Evolutionary conservation across 768 basidiomycete genomes (phyloP), one percentile per base, ranked within the genome.

Genomic region (Daedaleopsis nitida): DNA sequence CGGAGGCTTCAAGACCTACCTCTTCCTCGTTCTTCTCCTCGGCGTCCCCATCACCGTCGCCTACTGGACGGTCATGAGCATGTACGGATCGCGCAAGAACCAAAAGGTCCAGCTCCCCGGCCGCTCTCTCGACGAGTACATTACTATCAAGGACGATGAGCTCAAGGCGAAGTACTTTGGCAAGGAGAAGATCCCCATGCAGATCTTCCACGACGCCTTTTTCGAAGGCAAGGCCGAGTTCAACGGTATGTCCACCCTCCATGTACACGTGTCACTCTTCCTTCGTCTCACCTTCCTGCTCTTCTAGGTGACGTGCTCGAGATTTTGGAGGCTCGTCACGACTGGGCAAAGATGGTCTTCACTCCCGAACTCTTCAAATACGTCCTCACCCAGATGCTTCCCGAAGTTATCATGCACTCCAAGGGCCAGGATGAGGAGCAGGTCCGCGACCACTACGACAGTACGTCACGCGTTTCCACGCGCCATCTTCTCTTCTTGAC

Each of bases 191-290:
- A 98, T 99, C 59, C 95, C 95, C 54, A 96, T 97, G 89, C 96
- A 99, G 77, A 77, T 91, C 66, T 96, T 97, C 82, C 89, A 98
- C 72, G 97, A 99, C 80, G 92, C 94, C 64, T 98, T 90, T 78
- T 98, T 99, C 73, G 94, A 96, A 52, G 89, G 89, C 52, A 98
- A 98, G 78, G 86, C 96, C 62, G 96, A 98, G 58, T 91, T 99
- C 74, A 99, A 98, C 53, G 95, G 96, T 91, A 47, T 43, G 82
- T 74, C 12, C 13, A 11, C 17, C 55, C 23, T 52, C 47, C 21
- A 14, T 62, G 14, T 49, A 48, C 35, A 55, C 55, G 38, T 59
- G 58, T 63, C 57, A 38, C n/a, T 27, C 24, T 32, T 32, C 58
- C 45, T 10, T 47, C 19, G 64, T 43, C 65, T 23, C 52, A 47